Base-by-base conservation (phyloP, 495 filamentous ascomycete species). In the Lophiotrema nucula region DNA sequence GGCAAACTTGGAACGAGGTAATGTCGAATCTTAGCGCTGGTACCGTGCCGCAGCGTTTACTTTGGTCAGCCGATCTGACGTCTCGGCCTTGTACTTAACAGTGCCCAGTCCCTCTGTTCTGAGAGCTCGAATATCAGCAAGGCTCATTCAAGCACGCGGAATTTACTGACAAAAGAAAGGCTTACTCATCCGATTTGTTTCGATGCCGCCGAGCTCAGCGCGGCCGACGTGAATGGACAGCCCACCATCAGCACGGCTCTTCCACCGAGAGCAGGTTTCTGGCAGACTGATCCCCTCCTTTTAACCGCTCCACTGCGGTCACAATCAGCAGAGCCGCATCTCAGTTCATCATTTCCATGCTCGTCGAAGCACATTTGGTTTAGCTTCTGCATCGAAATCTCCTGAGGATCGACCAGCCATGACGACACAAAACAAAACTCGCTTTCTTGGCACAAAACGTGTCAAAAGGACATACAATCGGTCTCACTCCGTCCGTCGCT, bases 121-220 rank as follows among this genome's bases (percentile, higher is more conserved):
- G 25, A 43, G 31, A 53, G 16, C 24, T 13, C 39, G 46, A 45
- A 12, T 50, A 38, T 60, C 35, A 59, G 56, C 24, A 31, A 38
- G 23, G 19, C 13, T 56, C 25, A 25, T 33, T 35, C 51, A 18
- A 23, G 19, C 8, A 26, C 19, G 21, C 22, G n/a, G n/a, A n/a
- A n/a, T n/a, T n/a, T 27, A 38, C 50, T 65, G 53, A 65, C 56
- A 57, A 23, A 49, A 23, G 24, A 38, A 60, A 51, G 56, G 62
- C 47, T 53, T 60, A 60, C 62, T 60, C 46, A 56, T 60, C 46
- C 8, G 10, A 13, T 21, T 6, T 13, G 6, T 37, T 25, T 31
- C 23, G 5, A 2, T 16, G 4, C 43, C 26, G 6, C 43, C 51
- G 31, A 27, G 21, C 18, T 26, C 13, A 25, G 16, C 28, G 37